Conservation (phyloP, 108 stramenopile species). For the Cyclotella kingstonii region DNA sequence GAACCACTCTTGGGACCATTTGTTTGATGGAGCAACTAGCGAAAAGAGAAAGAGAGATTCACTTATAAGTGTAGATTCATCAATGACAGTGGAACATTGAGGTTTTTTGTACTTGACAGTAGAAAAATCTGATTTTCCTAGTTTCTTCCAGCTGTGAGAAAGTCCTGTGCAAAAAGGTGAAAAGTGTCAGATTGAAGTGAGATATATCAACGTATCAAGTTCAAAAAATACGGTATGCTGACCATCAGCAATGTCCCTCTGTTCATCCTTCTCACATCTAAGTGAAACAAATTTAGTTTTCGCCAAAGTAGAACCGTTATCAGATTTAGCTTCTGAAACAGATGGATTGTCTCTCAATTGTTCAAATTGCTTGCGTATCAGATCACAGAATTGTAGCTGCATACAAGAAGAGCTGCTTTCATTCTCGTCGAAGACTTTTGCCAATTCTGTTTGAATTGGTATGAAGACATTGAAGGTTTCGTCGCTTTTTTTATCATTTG, state of each 20-base stretch:
- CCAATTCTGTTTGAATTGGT: constrained; percentile 25
- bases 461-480: constrained; percentile 4
- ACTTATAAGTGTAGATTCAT: constrained; percentile 13
- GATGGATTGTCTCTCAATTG: constrained; percentile 7
- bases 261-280: not conserved
- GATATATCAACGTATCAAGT: no score
- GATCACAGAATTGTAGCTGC: constrained; percentile 19
- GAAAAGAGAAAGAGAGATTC: constrained; percentile 52
- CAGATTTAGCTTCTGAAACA: not conserved
- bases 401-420: constrained; percentile 1
- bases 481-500: not conserved
- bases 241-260: constrained; percentile 11
- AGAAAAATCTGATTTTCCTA: constrained; percentile 4
- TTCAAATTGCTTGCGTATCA: constrained; percentile 32
- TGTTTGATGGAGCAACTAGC: constrained; percentile 40
- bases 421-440: constrained; percentile 14
- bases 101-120: not conserved
- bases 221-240: no score
- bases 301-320: not conserved
- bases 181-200: no score
- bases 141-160: constrained; percentile 1
- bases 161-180: constrained; percentile 1
- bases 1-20: constrained; percentile 52
- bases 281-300: not conserved
- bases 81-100: not conserved